Evolutionary conservation across 345 rosid species (phyloP), one percentile per base, ranked within the genome.

Genomic region (Draba incana): DNA sequence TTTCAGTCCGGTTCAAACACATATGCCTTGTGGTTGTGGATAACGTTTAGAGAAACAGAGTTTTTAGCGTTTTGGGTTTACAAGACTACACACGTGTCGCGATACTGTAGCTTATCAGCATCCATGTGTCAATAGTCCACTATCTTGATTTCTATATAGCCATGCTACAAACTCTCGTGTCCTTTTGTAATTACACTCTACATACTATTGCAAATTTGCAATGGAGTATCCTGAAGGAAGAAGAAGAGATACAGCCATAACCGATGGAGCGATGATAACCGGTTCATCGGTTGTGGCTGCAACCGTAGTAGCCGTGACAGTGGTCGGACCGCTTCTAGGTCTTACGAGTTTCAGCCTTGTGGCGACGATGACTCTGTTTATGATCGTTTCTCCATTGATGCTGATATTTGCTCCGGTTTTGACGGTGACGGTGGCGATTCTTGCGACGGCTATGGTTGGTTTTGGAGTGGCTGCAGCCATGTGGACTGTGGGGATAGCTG

Each of bases 391-490:
- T n/a, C 86, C 82, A 16, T 57, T 77, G 25, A 61, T 83, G 43
- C 55, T 83, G 66, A 27, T 82, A 28, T 75, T 79, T 76, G 69
- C 69, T 54, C 85, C 85, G 24, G 68, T 81, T 33, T 74, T 85
- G 54, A 31, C 64, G 2, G 55, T 31, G 13, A 64, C 70, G 15
- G 53, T 66, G 1, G 69, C 67, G 27, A 39, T 77, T 55, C 11
- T 82, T 57, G 70, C 24, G n/a, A 66, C 54, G 11, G 81, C 75
- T 13, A 30, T 71, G 79, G 72, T 54, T 5, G 82, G 85, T 25
- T 68, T 75, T 25, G 76, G 72, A 3, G 41, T 59, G n/a, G 80
- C 82, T 6, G 70, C 67, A 38, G 53, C 62, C 62, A 75, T 74
- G 81, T 76, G 79, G 56, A 2, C 79, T 14, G 33, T 56, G 23